Evolutionary conservation across 2,329 filamentous ascomycete species (phyloP), one percentile per base, ranked within the genome.

Genomic region (Ophiocordyceps robertsii): DNA sequence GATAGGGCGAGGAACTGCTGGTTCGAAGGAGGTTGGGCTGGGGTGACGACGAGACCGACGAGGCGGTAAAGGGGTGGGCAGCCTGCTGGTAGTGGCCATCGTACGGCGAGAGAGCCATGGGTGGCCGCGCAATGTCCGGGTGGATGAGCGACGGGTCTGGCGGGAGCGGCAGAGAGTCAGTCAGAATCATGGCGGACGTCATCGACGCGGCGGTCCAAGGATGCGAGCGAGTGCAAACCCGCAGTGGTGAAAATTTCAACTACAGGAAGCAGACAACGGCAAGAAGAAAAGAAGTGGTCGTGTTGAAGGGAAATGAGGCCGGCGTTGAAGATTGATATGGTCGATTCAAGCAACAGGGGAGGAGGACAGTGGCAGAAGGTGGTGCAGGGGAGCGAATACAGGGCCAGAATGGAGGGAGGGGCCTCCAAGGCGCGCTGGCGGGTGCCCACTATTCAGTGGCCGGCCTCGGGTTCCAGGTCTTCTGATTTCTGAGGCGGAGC

Each of bases 1-100:
- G 68, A 54, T 79, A 82, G 3, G 83, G 83, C n/a, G 82, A 85
- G 13, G 75, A 69, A 55, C 73, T 78, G 47, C 69, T 72, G 43
- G 66, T 69, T 52, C 77, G 67, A 52, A 66, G 59, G 57, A 58
- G 61, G 54, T 49, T 64, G 53, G 49, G 67, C 63, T 65, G 71
- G 27, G 65, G 72, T 31, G 64, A 70, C 14, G 75, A 71, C 27
- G 59, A 56, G 33, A 75, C 69, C n/a, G 75, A 75, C 2, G 82
- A 85, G 37, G 73, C 66, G 37, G 76, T 72, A 56, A 72, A 77
- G 14, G 61, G 60, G 45, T 66, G 62, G 42, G 61, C 61, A 39
- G 62, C 60, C 38, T 67, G 66, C 41, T 70, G 68, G 53, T 67
- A 75, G 47, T 62, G 59, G 29, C 58, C 58, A 27, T 76, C 71